Evolutionary conservation across 2,329 filamentous ascomycete genomes (phyloP).

Genomic region (Fusarium tjaetaba): DNA sequence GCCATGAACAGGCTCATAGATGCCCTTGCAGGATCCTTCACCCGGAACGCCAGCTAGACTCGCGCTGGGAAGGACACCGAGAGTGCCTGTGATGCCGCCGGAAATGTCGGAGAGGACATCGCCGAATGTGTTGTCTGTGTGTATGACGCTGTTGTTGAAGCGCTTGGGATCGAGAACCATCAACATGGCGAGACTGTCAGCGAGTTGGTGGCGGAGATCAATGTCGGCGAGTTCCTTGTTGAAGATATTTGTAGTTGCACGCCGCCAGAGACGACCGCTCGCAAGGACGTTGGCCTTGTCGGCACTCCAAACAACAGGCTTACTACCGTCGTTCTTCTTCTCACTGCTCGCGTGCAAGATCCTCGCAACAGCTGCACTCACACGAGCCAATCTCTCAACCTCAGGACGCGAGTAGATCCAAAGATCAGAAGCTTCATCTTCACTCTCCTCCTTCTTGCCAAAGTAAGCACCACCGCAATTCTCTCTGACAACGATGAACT

Average conservation of each 20-base stretch:
- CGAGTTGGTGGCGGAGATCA: slow-evolving; percentile 56
- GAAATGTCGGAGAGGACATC: slow-evolving; percentile 59
- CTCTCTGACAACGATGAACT: slow-evolving; percentile 61
- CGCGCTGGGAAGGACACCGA: slow-evolving; percentile 58
- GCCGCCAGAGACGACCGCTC: slow-evolving; percentile 59
- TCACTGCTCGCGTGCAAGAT: slow-evolving; percentile 41
- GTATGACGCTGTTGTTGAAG: slow-evolving; percentile 58
- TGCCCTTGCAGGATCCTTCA: slow-evolving; percentile 66
- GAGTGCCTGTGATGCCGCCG: slow-evolving; percentile 57
- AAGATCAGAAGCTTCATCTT: slow-evolving; percentile 56
- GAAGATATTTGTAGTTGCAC: slow-evolving; percentile 53
- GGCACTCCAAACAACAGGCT: slow-evolving; percentile 56
- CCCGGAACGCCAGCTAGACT: slow-evolving; percentile 55
- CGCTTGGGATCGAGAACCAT: slow-evolving; percentile 58
- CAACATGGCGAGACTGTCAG: slow-evolving; percentile 59
- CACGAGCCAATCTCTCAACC: slow-evolving; percentile 58
- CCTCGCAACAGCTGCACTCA: slow-evolving; percentile 56
- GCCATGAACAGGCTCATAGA: slow-evolving; percentile 83
- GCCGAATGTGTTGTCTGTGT: slow-evolving; percentile 60
- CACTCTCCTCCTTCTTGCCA: slow-evolving; percentile 57
- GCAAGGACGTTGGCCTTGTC: slow-evolving; percentile 66
- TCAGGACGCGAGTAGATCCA: slow-evolving; percentile 58
- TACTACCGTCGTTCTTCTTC: slow-evolving; percentile 40
- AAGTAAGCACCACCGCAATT: slow-evolving; percentile 63
- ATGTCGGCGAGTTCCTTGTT: slow-evolving; percentile 55